Conservation (phyloP, 805 yeast species). For the Ogataea minuta region DNA sequence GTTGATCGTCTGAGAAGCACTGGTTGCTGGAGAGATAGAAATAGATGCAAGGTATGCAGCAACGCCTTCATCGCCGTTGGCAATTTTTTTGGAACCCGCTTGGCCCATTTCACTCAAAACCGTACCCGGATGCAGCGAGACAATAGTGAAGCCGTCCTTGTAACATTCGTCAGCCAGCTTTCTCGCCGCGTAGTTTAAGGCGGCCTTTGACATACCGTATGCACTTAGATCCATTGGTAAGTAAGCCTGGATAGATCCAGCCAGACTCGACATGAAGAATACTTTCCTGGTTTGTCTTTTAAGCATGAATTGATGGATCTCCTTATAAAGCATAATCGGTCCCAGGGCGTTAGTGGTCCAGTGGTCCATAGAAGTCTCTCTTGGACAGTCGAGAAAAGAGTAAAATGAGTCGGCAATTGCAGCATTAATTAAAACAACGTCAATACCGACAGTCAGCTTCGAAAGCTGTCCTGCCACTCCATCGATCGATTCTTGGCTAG, state of each 20-base stretch:
- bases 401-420: too few species aligned
- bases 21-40: not conserved
- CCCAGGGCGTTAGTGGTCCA: too few species aligned
- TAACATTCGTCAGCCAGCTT: conserved; percentile 28
- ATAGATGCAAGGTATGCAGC: not conserved
- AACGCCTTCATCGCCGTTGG: not conserved
- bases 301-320: too few species aligned
- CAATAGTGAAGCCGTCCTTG: conserved; percentile 19
- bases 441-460: too few species aligned
- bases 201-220: conserved; percentile 38
- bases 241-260: conserved; percentile 28
- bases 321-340: too few species aligned
- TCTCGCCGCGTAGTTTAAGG: conserved; percentile 31
- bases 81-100: not conserved
- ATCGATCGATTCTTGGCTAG: too few species aligned
- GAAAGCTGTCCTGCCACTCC: too few species aligned
- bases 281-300: too few species aligned
- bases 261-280: too few species aligned
- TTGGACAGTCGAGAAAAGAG: too few species aligned
- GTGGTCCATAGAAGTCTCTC: too few species aligned
- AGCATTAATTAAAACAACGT: too few species aligned
- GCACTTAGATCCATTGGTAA: conserved; percentile 23
- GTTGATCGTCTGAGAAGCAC: not conserved
- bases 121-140: conserved; percentile 5
- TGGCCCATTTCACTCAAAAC: conserved; percentile 3